Percentiles rank a stretch among this genome's conserved stretches.
These are phyloP conservation scores for Pneumocystis sp. DNA, from an alignment of 1,139 yeast genomes.

Conservation along the genomic window DNA sequence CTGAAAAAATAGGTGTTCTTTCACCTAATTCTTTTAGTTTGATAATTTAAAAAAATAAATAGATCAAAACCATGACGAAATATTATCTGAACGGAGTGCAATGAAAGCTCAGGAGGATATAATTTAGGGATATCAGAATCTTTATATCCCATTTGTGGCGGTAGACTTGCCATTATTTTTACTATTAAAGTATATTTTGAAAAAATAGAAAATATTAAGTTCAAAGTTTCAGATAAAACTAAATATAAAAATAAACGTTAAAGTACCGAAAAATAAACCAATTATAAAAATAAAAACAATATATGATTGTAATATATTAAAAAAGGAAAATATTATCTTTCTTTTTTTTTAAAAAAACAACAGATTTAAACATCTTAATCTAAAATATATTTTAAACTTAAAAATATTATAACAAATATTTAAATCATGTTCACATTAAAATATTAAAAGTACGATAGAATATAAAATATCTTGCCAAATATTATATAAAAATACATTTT, in stretches of 20 bases:
- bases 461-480: neutral
- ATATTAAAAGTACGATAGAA: no score
- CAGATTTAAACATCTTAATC: neutral
- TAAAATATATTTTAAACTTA: neutral
- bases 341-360: neutral
- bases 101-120: slow-evolving; percentile 14
- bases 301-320: neutral
- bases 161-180: neutral
- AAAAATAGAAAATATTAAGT: neutral
- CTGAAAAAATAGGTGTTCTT: slow-evolving; percentile 16
- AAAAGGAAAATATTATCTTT: neutral
- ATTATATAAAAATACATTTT: neutral
- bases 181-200: neutral
- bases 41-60: neutral
- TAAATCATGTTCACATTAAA: no score
- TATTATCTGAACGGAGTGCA: slow-evolving; percentile 12
- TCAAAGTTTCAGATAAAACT: neutral
- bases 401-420: no score
- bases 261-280: neutral
- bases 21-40: slow-evolving; percentile 11
- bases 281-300: neutral
- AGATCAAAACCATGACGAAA: slow-evolving; percentile 15
- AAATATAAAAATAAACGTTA: neutral
- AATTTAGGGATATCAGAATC: slow-evolving; percentile 11
- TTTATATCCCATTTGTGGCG: neutral